Evolutionary conservation across 192 early-diverging fungal genomes (phyloP), one percentile per base, ranked within the genome.

Genomic region (Linderina pennispora): DNA sequence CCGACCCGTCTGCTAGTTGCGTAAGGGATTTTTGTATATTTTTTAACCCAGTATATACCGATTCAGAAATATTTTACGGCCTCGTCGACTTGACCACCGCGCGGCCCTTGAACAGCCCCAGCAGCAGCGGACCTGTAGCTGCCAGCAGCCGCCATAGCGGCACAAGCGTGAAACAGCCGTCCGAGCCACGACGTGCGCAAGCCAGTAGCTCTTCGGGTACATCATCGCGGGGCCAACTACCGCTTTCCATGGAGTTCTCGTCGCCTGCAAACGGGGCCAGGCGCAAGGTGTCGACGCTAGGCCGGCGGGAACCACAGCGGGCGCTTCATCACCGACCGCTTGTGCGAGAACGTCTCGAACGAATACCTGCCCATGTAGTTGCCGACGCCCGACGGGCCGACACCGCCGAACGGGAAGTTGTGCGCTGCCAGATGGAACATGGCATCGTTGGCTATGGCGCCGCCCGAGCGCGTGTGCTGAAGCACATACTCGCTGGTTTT

Each of bases 401-500:
- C 79, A 33, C 93, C 95, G 36, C 91, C 91, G 61, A 94, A 96
- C 33, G 93, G 93, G n/a, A 89, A 45, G 17, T 53, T 49, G 23
- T 62, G 32, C 19, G 75, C 51, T 22, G 60, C 58, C 25, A 76
- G 42, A 17, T 87, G 83, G 43, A 89, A 67, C 49, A 91, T 48
- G 8, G 77, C 67, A 55, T 96, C 93, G 64, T 98, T 98, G 48
- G 88, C 80, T 16, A 75, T 49, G 6, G 76, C 84, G 39, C 68
- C 71, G 25, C 95, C 95, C 9, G 91, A 88, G 42, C 77, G 78
- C 4, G 87, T 89, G 25, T 78, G 59, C n/a, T 63, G 52, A 18
- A 90, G 40, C 13, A 96, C 74, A 19, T 79, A 65, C 10, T 85
- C 61, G 21, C 77, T 58, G 40, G 74, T 59, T 2, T 63, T 50